phyloP scores from a whole-genome alignment of 1,284 basidiomycete genomes.

The Chalciporus sp. region DNA sequence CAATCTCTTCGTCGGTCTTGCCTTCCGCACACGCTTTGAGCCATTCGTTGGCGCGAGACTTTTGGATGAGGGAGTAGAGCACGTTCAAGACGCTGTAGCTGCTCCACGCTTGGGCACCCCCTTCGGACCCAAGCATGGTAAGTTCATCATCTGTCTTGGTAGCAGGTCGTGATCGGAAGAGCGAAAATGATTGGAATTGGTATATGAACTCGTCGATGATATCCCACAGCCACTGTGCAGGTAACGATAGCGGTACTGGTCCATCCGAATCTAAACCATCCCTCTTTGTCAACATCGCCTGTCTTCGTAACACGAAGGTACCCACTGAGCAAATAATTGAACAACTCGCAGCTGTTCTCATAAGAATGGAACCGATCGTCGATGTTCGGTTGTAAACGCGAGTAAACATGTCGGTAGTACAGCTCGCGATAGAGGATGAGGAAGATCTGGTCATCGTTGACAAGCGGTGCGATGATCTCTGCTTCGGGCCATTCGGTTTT shows the following conservation, averaged over 20 bases:
- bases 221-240: conserved; percentile 99
- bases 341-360: conserved; percentile 96
- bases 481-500: conserved; percentile 98
- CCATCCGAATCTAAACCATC: conserved; percentile 80
- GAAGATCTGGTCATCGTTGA: conserved; percentile 94
- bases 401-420: conserved; percentile 95
- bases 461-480: conserved; percentile 91
- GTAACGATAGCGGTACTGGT: conserved; percentile 89
- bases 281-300: conserved; percentile 5
- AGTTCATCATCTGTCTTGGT: conserved; percentile 91
- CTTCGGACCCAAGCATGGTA: conserved; percentile 71
- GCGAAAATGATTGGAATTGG: conserved; percentile 96
- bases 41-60: conserved; percentile 94
- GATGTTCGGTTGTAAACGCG: conserved; percentile 90
- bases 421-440: conserved; percentile 95
- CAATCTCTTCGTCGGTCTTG: conserved; percentile 80
- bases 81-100: conserved; percentile 98
- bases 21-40: conserved; percentile 82
- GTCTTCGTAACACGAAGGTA: conserved; percentile 6
- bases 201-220: conserved; percentile 99
- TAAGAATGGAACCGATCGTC: conserved; percentile 99
- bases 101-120: conserved; percentile 82
- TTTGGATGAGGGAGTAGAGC: conserved; percentile 96
- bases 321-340: conserved; percentile 92
- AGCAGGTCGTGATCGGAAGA: conserved; percentile 86